Percentiles rank a stretch among this genome's conserved stretches.
Conservation (phyloP, 1,284 basidiomycete species). For the Tilletia walkeri region DNA sequence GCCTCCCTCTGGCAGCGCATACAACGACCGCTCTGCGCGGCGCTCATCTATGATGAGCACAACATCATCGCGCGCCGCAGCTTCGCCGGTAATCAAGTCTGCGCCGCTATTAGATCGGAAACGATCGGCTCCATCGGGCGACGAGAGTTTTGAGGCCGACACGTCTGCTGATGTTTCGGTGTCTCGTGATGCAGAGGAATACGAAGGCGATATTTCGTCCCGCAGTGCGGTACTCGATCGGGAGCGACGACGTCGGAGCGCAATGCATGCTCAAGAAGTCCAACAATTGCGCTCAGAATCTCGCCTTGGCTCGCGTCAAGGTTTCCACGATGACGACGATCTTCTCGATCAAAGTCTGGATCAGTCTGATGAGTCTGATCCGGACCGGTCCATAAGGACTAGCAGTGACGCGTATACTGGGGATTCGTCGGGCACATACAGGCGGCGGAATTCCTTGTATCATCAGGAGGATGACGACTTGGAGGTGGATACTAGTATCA, state of each 20-base stretch:
- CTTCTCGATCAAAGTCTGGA: neutral
- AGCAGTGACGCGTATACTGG: no score
- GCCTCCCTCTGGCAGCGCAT: no score
- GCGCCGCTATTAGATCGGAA: slow-evolving; percentile 1
- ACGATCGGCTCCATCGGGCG: neutral
- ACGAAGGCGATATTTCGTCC: slow-evolving; percentile 1
- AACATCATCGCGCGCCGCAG: neutral
- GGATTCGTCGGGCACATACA: neutral
- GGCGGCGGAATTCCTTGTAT: neutral
- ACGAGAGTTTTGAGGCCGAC: slow-evolving; percentile 11
- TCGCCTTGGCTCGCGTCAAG: neutral
- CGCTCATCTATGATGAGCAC: neutral
- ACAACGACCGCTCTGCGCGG: neutral
- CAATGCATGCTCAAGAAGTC: slow-evolving; percentile 15
- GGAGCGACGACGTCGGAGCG: neutral
- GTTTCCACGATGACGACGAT: slow-evolving; percentile 8
- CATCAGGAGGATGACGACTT: slow-evolving; percentile 5
- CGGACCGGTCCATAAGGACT: neutral
- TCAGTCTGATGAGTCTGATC: neutral
- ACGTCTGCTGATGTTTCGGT: neutral
- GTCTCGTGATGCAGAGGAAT: neutral
- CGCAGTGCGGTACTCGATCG: neutral
- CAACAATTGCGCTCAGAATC: slow-evolving; percentile 9
- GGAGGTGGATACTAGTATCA: neutral
- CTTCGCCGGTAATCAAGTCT: slow-evolving; percentile 11